phyloP scores from a whole-genome alignment of 306 rosid species.

The Glycine soja region DNA sequence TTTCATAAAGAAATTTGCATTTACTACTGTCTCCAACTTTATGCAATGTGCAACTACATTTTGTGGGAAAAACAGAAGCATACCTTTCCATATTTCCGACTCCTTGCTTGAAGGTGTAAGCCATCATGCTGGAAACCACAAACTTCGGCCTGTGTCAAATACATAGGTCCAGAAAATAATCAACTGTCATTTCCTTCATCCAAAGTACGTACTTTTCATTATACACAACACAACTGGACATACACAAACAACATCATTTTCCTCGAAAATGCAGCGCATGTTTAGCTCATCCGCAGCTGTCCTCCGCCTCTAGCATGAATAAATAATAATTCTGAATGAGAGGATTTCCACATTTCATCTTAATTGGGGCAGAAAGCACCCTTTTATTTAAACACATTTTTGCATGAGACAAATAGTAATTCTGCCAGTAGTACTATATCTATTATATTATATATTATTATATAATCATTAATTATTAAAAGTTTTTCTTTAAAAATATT shows the following conservation, averaged over 20 bases:
- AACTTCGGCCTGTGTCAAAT: conserved; percentile 76
- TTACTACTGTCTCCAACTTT: conserved; percentile 14
- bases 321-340: conserved; percentile 41
- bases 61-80: conserved; percentile 2
- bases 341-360: neutral
- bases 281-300: conserved; percentile 91
- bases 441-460: too few species aligned
- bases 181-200: conserved; percentile 15
- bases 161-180: conserved; percentile 12
- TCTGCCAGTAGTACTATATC: too few species aligned
- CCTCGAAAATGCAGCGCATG: conserved; percentile 88
- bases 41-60: neutral
- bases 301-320: conserved; percentile 76
- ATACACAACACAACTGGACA: conserved; percentile 31
- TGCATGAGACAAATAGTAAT: neutral
- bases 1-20: neutral
- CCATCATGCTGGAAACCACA: conserved; percentile 91
- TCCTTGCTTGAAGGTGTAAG: conserved; percentile 95
- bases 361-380: conserved; percentile 3
- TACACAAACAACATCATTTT: conserved; percentile 91
- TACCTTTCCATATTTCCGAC: conserved; percentile 95
- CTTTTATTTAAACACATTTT: neutral
- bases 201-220: neutral
- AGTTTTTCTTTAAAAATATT: too few species aligned
- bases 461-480: too few species aligned